Conservation (phyloP, 2,329 filamentous ascomycete genomes). For the Cladosporium sp. region DNA sequence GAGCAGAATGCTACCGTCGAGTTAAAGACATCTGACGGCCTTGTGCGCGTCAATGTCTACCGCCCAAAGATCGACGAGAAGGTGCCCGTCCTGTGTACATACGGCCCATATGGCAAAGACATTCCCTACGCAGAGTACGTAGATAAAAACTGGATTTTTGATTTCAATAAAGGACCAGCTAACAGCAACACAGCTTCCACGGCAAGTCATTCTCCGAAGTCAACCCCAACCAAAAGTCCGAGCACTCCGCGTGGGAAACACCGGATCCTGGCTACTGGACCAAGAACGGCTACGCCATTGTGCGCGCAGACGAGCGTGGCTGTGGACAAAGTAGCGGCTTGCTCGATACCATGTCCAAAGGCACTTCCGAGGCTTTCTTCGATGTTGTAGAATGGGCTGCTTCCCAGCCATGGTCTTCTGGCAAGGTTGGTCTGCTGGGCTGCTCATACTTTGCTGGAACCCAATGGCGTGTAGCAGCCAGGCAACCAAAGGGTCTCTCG, state of each 20-base stretch:
- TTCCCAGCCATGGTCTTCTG: constrained; percentile 41
- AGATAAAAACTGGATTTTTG: too few relatives aligned
- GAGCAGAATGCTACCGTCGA: constrained; percentile 30
- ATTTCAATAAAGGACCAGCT: not conserved
- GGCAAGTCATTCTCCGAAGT: constrained; percentile 45
- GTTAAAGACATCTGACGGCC: constrained; percentile 24
- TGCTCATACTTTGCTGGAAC: constrained; percentile 41
- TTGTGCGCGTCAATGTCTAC: constrained; percentile 33
- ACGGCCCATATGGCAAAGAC: constrained; percentile 71
- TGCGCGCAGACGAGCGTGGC: constrained; percentile 31
- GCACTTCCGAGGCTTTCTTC: constrained; percentile 41
- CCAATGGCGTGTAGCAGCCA: constrained; percentile 38
- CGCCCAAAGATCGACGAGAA: constrained; percentile 31
- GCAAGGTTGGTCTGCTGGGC: constrained; percentile 40
- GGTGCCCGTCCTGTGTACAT: constrained; percentile 63
- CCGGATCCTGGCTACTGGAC: constrained; percentile 38
- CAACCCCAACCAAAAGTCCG: constrained; percentile 35
- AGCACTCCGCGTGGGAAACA: constrained; percentile 45
- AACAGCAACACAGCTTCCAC: constrained; percentile 39
- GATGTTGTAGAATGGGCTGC: constrained; percentile 42
- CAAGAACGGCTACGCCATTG: constrained; percentile 30
- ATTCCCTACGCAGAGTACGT: constrained; percentile 56
- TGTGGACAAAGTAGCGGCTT: constrained; percentile 34
- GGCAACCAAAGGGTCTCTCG: constrained; percentile 38
- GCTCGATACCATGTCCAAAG: constrained; percentile 38